phyloP scores from a whole-genome alignment of 768 basidiomycete species.

The Suillus discolor region DNA sequence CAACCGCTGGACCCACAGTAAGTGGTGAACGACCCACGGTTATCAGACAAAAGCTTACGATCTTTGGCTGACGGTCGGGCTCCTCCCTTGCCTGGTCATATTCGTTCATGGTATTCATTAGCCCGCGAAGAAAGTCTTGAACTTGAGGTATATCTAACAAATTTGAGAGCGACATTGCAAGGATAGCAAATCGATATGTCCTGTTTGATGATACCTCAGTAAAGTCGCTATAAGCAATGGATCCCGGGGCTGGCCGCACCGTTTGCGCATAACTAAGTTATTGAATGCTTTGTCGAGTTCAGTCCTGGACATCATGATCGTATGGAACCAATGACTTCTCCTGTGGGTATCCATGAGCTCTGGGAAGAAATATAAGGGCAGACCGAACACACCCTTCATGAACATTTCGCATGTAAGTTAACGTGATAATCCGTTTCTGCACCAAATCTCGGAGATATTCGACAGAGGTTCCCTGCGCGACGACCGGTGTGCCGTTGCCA shows the following conservation, averaged over 20 bases:
- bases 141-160: slow-evolving; percentile 82
- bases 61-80: slow-evolving; percentile 63
- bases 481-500: slow-evolving; percentile 31
- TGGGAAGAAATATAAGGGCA: background rate
- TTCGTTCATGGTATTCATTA: slow-evolving; percentile 72
- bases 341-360: slow-evolving; percentile 38
- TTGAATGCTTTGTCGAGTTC: slow-evolving; percentile 79
- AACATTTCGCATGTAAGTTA: slow-evolving; percentile 83
- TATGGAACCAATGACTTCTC: slow-evolving; percentile 86
- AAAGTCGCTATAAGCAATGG: background rate
- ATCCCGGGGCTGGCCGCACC: slow-evolving; percentile 44
- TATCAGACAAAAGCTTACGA: slow-evolving; percentile 42
- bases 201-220: slow-evolving; percentile 41
- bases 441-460: slow-evolving; percentile 81
- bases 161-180: slow-evolving; percentile 85
- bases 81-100: slow-evolving; percentile 71
- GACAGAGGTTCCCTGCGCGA: slow-evolving; percentile 65
- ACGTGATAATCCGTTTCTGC: slow-evolving; percentile 81
- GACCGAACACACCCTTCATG: slow-evolving; percentile 74
- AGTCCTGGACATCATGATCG: slow-evolving; percentile 71
- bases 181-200: slow-evolving; percentile 79
- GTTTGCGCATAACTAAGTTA: slow-evolving; percentile 75
- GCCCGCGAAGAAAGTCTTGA: slow-evolving; percentile 75
- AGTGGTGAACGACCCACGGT: slow-evolving; percentile 5
- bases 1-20: slow-evolving; percentile 43